Evolutionary conservation across 1,284 basidiomycete species (phyloP).

Genomic region (Pseudozyma pruni): DNA sequence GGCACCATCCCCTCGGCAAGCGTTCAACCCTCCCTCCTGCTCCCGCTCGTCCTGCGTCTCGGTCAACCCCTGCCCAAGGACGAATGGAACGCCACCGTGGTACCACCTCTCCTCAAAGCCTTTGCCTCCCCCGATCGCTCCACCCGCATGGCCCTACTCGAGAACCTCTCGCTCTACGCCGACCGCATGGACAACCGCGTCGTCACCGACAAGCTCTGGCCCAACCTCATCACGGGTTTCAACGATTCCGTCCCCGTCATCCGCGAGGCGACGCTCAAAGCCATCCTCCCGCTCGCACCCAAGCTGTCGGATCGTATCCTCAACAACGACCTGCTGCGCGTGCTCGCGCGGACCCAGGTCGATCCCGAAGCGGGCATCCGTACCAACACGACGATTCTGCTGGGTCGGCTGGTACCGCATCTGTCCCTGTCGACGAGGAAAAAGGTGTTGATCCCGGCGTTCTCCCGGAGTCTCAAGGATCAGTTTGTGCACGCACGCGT

Average conservation of each 20-base stretch:
- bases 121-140: conserved; percentile 76
- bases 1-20: conserved; percentile 46
- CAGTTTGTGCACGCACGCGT: conserved; percentile 91
- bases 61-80: conserved; percentile 48
- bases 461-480: conserved; percentile 89
- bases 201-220: conserved; percentile 90
- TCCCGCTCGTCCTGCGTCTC: conserved; percentile 62
- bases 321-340: conserved; percentile 94
- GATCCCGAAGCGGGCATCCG: conserved; percentile 93
- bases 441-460: conserved; percentile 95
- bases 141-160: conserved; percentile 90
- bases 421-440: conserved; percentile 88
- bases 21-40: conserved; percentile 44
- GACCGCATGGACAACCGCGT: conserved; percentile 87
- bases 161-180: conserved; percentile 83
- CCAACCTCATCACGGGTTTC: conserved; percentile 93
- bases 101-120: conserved; percentile 56
- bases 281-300: conserved; percentile 82
- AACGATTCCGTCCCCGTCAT: conserved; percentile 91
- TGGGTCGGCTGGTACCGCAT: conserved; percentile 87
- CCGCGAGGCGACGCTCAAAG: conserved; percentile 91
- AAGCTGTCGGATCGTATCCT: conserved; percentile 87
- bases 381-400: conserved; percentile 95
- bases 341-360: conserved; percentile 90
- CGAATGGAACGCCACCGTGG: conserved; percentile 52